A percentile compares a stretch with the other conserved stretches of the same genome.
Evolutionary conservation across 441 rosid genomes (phyloP).

Genomic region (Rhodomyrtus psidioides): DNA sequence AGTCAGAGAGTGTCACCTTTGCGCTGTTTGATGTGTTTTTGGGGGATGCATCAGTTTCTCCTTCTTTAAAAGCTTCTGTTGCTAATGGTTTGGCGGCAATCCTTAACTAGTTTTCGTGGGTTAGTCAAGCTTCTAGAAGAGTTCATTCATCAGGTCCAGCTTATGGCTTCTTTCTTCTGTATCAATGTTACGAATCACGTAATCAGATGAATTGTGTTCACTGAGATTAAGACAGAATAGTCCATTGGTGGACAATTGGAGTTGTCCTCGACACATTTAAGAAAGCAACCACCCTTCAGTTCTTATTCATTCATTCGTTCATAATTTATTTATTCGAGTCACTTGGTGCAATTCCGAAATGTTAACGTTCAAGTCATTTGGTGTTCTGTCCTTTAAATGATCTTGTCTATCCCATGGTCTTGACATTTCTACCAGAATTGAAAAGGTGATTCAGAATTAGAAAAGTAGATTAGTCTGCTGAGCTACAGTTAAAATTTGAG

Average conservation of each 20-base stretch:
- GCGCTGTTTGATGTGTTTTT: conserved; percentile 71
- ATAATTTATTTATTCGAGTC: not conserved
- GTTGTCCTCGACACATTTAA: not conserved
- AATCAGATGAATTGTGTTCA: not conserved
- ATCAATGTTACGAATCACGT: not conserved
- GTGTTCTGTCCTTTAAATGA: not conserved
- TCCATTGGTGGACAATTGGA: not conserved
- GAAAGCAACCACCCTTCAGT: not conserved
- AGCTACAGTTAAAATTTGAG: not conserved
- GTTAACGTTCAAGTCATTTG: not conserved
- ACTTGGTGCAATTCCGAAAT: not conserved
- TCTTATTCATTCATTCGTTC: not conserved
- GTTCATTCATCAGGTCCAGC: not conserved
- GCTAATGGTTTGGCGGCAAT: conserved; percentile 39
- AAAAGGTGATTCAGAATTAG: not conserved
- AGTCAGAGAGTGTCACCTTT: conserved; percentile 44
- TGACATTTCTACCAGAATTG: not conserved
- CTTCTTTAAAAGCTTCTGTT: conserved; percentile 60
- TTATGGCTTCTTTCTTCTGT: not conserved
- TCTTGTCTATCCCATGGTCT: not conserved
- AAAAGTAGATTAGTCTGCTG: not conserved
- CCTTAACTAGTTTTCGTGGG: conserved; percentile 21
- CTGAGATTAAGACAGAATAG: not conserved
- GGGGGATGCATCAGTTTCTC: conserved; percentile 71
- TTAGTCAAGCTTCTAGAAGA: not conserved